A percentile compares a stretch with the other conserved stretches of the same genome.
Evolutionary conservation across 2,329 filamentous ascomycete species (phyloP).

Genomic region (Scleromitrula shiraiana): DNA sequence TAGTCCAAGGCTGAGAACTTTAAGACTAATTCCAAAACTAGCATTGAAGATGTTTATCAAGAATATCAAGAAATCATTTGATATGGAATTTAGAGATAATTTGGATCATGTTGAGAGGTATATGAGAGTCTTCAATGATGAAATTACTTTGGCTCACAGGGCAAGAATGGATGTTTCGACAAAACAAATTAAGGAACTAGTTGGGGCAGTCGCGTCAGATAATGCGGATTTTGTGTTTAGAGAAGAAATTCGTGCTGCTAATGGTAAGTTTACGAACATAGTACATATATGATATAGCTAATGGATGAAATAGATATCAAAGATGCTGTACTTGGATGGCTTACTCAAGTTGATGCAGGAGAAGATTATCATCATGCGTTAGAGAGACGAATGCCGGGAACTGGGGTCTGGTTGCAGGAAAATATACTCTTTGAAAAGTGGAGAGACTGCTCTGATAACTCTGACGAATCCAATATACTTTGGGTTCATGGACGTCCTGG

Average conservation of each 20-base stretch:
- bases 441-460: neutral
- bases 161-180: neutral
- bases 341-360: constrained; percentile 1
- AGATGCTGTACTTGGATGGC: neutral
- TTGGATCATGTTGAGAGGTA: constrained; percentile 6
- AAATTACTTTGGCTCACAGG: constrained; percentile 6
- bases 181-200: neutral
- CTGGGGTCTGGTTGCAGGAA: constrained; percentile 1
- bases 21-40: neutral
- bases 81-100: constrained; percentile 4
- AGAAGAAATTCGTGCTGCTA: neutral
- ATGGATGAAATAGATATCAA: neutral
- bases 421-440: neutral
- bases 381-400: neutral
- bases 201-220: neutral
- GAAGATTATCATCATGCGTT: constrained; percentile 5
- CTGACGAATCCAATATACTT: neutral
- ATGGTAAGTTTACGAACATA: neutral
- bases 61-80: constrained; percentile 3
- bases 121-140: constrained; percentile 7
- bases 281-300: neutral
- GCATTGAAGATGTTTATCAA: constrained; percentile 3
- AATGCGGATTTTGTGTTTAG: neutral
- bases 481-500: constrained; percentile 4
- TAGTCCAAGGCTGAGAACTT: neutral